These are phyloP conservation scores for Didymella exigua DNA, from an alignment of 2,329 filamentous ascomycete species.

Conservation along the genomic window DNA sequence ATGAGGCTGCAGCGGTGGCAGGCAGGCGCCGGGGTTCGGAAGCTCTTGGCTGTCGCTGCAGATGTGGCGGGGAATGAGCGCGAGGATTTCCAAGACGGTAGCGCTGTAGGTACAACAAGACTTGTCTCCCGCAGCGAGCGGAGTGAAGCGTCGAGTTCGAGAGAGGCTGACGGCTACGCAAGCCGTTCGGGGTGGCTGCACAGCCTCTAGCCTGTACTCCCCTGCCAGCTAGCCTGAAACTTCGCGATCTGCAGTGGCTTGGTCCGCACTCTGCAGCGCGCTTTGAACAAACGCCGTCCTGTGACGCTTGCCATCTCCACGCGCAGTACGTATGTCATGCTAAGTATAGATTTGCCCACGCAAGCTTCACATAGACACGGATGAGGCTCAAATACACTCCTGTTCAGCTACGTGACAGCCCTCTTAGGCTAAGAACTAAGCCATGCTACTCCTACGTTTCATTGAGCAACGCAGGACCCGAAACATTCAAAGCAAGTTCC, in stretches of 20 bases:
- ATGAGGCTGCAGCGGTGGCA: conserved; percentile 3
- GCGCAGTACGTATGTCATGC: background rate
- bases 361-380: background rate
- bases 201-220: conserved; percentile 15
- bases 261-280: conserved; percentile 8
- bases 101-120: background rate
- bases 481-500: background rate
- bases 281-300: conserved; percentile 9
- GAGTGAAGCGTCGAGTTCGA: background rate
- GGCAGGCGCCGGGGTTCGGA: conserved; percentile 6
- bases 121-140: background rate
- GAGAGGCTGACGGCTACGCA: conserved; percentile 13
- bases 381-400: background rate
- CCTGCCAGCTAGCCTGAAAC: conserved; percentile 11
- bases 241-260: conserved; percentile 13
- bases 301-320: background rate
- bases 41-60: background rate
- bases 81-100: background rate
- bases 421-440: too few relatives aligned
- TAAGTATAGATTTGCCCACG: background rate
- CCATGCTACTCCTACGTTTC: background rate
- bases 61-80: conserved; percentile 11
- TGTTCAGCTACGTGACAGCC: background rate
- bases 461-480: background rate
- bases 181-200: conserved; percentile 7